phyloP scores from a whole-genome alignment of 1,284 basidiomycete species.

The Inonotus obliquus region DNA sequence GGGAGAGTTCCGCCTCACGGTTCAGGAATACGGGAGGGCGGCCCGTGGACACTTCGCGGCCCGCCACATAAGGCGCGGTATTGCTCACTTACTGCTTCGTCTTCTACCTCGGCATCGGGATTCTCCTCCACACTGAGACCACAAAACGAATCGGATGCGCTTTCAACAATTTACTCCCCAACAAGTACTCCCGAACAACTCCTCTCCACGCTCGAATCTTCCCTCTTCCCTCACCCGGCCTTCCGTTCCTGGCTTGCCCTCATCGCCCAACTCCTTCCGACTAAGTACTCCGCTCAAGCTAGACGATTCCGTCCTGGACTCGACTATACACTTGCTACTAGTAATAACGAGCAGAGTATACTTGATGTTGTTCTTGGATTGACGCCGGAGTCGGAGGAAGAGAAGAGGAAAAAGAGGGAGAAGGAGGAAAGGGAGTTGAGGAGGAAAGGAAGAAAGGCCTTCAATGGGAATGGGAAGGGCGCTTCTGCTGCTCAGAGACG shows the following conservation, averaged over 20 bases:
- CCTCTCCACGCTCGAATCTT: conserved; percentile 62
- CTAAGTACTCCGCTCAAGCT: conserved; percentile 72
- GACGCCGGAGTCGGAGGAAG: conserved; percentile 64
- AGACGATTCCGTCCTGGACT: conserved; percentile 89
- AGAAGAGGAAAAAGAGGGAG: conserved; percentile 25
- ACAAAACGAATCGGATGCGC: conserved; percentile 7
- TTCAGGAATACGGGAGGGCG: conserved; percentile 37
- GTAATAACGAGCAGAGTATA: conserved; percentile 77
- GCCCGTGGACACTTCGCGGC: conserved; percentile 73
- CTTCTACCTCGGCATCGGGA: conserved; percentile 10
- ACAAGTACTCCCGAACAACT: conserved; percentile 47
- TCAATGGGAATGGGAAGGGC: conserved; percentile 8
- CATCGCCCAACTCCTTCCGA: conserved; percentile 74
- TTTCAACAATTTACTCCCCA: conserved; percentile 9
- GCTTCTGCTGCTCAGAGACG: conserved; percentile 1
- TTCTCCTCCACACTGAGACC: conserved; percentile 20
- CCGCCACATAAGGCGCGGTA: conserved; percentile 96
- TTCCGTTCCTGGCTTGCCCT: conserved; percentile 90
- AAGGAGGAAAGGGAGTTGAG: conserved; percentile 21
- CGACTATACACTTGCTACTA: conserved; percentile 93
- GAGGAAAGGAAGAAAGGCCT: conserved; percentile 21
- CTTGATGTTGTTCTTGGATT: conserved; percentile 89
- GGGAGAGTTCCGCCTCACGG: conserved; percentile 62
- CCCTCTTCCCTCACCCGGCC: conserved; percentile 76
- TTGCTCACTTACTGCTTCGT: conserved; percentile 47